These are phyloP conservation scores for Cornus kousa DNA, from an alignment of 148 eudicot genomes.

Conservation along the genomic window DNA sequence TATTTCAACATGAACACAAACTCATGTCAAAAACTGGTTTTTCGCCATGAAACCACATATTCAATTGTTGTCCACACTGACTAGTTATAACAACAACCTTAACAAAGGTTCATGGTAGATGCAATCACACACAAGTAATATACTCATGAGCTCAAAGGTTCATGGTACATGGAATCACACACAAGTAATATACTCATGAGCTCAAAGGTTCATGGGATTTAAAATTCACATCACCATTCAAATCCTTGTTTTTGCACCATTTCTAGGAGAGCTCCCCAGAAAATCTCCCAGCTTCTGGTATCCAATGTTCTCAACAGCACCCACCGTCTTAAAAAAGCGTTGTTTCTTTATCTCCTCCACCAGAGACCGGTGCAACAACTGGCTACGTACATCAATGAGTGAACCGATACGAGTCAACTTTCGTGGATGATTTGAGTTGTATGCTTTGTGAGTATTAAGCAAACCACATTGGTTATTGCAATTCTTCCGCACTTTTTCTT, in stretches of 20 bases:
- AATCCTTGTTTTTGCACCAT: constrained; percentile 7
- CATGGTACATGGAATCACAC: too few species aligned
- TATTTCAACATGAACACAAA: too few species aligned
- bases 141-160: too few species aligned
- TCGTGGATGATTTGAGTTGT: constrained; percentile 18
- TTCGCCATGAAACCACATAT: too few species aligned
- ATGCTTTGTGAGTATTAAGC: constrained; percentile 6
- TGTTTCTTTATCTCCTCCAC: constrained; percentile 57
- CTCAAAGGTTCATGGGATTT: not conserved
- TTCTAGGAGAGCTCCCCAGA: constrained; percentile 2
- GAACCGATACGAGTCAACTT: constrained; percentile 44
- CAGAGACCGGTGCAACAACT: constrained; percentile 55
- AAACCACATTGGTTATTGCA: constrained; percentile 4
- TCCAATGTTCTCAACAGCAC: constrained; percentile 66
- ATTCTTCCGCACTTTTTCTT: constrained; percentile 17
- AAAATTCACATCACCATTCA: not conserved
- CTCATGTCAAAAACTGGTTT: too few species aligned
- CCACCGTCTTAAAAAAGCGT: constrained; percentile 62
- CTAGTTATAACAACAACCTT: too few species aligned
- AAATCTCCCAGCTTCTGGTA: constrained; percentile 33
- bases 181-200: too few species aligned
- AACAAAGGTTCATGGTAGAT: too few species aligned
- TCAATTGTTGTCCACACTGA: too few species aligned
- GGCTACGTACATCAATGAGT: constrained; percentile 68
- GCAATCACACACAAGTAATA: not conserved